phyloP scores from a whole-genome alignment of 805 yeast species.

The Pachysolen tannophilus region DNA sequence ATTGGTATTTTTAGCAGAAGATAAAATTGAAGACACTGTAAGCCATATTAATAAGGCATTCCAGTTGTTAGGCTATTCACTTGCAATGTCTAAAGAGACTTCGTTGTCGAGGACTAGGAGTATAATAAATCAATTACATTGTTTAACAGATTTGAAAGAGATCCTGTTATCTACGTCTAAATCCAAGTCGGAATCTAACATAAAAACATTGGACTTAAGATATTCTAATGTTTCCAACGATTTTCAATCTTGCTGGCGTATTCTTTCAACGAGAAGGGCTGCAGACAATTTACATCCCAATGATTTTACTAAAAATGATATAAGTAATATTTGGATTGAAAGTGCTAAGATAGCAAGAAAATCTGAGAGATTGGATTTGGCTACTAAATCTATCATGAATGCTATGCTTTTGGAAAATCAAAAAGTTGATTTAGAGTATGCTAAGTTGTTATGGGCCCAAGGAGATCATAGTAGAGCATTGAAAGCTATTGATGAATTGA shows the following conservation, averaged over 20 bases:
- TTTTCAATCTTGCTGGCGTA: slow-evolving; percentile 51
- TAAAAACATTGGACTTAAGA: slow-evolving; percentile 13
- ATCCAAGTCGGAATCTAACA: slow-evolving; percentile 7
- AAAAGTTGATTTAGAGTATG: slow-evolving; percentile 63
- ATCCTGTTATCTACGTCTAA: slow-evolving; percentile 19
- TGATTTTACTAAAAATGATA: slow-evolving; percentile 17
- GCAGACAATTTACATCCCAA: slow-evolving; percentile 14
- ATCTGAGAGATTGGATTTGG: slow-evolving; percentile 61
- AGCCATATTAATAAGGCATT: slow-evolving; percentile 43
- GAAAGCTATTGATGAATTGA: slow-evolving; percentile 22
- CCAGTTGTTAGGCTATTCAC: slow-evolving; percentile 48
- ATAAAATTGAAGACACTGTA: slow-evolving; percentile 26
- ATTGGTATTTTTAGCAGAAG: slow-evolving; percentile 32
- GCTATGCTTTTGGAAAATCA: slow-evolving; percentile 37
- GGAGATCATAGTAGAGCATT: slow-evolving; percentile 85
- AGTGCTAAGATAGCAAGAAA: slow-evolving; percentile 61
- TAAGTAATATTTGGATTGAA: slow-evolving; percentile 46
- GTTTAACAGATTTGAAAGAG: slow-evolving; percentile 48
- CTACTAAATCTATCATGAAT: slow-evolving; percentile 58
- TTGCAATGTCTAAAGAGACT: slow-evolving; percentile 40
- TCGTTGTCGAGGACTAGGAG: slow-evolving; percentile 44
- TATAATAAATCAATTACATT: slow-evolving; percentile 47
- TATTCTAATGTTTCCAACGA: slow-evolving; percentile 34
- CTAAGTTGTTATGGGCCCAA: slow-evolving; percentile 80
- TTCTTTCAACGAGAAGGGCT: slow-evolving; percentile 53